Base-by-base conservation (phyloP, 768 basidiomycete species). In the Russula earlei region DNA sequence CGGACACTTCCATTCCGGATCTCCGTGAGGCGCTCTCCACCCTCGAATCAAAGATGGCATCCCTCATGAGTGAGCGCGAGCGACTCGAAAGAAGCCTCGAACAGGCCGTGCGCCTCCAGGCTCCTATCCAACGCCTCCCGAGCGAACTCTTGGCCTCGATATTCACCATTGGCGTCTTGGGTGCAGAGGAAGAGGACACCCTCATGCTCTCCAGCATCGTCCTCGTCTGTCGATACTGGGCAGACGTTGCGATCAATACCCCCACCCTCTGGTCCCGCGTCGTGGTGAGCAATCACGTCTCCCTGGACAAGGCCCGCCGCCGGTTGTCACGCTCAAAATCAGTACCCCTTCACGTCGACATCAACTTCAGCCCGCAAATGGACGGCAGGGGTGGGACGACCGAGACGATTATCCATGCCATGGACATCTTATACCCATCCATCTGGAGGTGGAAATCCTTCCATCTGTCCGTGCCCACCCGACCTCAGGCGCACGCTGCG, bases 171-270 rank as follows among this genome's bases (percentile, higher is more conserved):
- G 87, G 85, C 14, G 82, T 88, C 17, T 68, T 84, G 52, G 79
- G 76, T 34, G 74, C 74, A 64, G 82, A 76, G 43, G 85, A 85
- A 55, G 85, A 87, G 63, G 79, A 86, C 67, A 77, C 85, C 4
- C 70, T 88, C 46, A 79, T 87, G 73, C 79, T 88, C 34, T 77
- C 83, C 53, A 85, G 82, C 27, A 66, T 91, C 54, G 88, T 90
- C 85, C 79, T 90, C 43, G 89, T 90, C 19, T 90, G 86, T 71
- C 82, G 81, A 48, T 82, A 87, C 65, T 91, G 87, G 87, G 75
- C 78, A 47, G 84, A 88, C 58, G 81, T 89, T 60, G 83, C 82
- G 52, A 65, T 85, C 62, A 77, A 80, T 64, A 86, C 85, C 7
- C 85, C 89, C 14, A 70, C 77, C 38, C 71, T 91, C 15, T 91